Percentiles rank a stretch among this genome's conserved stretches.
These are phyloP conservation scores for Guillardia theta DNA, from an alignment of 78 protist species.

Conservation along the genomic window DNA sequence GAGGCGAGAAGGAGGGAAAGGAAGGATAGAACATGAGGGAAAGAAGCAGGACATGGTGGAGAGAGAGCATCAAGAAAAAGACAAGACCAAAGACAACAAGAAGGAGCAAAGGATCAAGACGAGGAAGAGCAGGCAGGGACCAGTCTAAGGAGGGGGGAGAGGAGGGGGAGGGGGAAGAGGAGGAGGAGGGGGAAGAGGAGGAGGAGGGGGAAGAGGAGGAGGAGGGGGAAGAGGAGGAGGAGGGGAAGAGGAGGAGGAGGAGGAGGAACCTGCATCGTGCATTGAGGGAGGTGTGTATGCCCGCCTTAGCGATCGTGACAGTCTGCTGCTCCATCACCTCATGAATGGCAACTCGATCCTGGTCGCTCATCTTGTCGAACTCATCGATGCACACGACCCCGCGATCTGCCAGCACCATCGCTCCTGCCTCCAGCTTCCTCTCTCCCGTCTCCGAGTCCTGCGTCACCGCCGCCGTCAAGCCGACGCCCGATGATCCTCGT, in stretches of 20 bases:
- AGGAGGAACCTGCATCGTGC: constrained; percentile 87
- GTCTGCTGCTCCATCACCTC: constrained; percentile 99
- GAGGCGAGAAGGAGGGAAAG: neutral
- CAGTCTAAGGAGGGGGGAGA: too few species aligned
- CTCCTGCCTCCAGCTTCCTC: constrained; percentile 98
- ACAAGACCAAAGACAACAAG: too few species aligned
- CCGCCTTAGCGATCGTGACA: constrained; percentile 99
- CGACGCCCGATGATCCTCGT: constrained; percentile 98
- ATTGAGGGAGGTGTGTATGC: constrained; percentile 96
- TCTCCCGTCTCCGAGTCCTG: constrained; percentile 95
- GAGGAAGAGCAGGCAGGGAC: too few species aligned
- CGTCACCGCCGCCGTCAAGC: constrained; percentile 98
- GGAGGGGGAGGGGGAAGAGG: too few species aligned
- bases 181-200: too few species aligned
- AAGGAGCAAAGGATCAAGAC: too few species aligned
- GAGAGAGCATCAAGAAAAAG: too few species aligned
- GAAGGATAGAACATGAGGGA: too few species aligned
- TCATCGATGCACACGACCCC: constrained; percentile 98
- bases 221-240: too few species aligned
- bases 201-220: too few species aligned
- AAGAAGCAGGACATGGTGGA: too few species aligned
- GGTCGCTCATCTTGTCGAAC: constrained; percentile 97
- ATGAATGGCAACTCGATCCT: constrained; percentile 91
- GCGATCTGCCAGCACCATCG: constrained; percentile 99
- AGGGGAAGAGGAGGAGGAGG: too few species aligned